phyloP scores from a whole-genome alignment of 345 rosid species.

The Aquilaria yunnanensis region DNA sequence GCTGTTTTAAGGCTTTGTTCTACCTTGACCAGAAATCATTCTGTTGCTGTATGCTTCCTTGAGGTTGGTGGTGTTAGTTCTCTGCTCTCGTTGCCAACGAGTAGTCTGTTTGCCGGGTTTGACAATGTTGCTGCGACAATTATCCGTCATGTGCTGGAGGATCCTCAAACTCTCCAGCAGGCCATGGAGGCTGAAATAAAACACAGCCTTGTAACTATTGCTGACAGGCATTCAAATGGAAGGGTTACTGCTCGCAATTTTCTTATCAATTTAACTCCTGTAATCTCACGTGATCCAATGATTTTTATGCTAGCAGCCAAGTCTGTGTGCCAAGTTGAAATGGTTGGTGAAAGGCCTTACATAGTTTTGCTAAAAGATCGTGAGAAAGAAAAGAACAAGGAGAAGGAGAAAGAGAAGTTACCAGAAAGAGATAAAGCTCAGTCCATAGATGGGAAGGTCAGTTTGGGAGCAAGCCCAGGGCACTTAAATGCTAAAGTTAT shows the following conservation, averaged over 20 bases:
- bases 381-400: slow-evolving; percentile 74
- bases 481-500: slow-evolving; percentile 34
- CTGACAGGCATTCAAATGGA: slow-evolving; percentile 76
- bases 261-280: slow-evolving; percentile 59
- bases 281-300: slow-evolving; percentile 77
- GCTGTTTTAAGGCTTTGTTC: slow-evolving; percentile 88
- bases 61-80: slow-evolving; percentile 77
- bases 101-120: slow-evolving; percentile 88
- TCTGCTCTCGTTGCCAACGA: slow-evolving; percentile 78
- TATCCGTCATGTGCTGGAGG: slow-evolving; percentile 87
- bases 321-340: slow-evolving; percentile 87
- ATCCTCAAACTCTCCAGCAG: slow-evolving; percentile 94
- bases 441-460: slow-evolving; percentile 53
- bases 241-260: slow-evolving; percentile 83
- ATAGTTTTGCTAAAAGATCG: slow-evolving; percentile 80
- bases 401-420: slow-evolving; percentile 56
- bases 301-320: slow-evolving; percentile 77
- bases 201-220: slow-evolving; percentile 70
- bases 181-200: slow-evolving; percentile 97
- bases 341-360: slow-evolving; percentile 93
- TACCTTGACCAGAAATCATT: slow-evolving; percentile 75
- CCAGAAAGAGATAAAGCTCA: slow-evolving; percentile 56
- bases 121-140: slow-evolving; percentile 82
- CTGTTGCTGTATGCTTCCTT: slow-evolving; percentile 76
- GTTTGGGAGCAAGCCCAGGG: slow-evolving; percentile 39